Percentiles rank a stretch among this genome's conserved stretches.
These are phyloP conservation scores for Mucor racemosus DNA, from an alignment of 371 early-diverging fungal genomes.

Conservation along the genomic window DNA sequence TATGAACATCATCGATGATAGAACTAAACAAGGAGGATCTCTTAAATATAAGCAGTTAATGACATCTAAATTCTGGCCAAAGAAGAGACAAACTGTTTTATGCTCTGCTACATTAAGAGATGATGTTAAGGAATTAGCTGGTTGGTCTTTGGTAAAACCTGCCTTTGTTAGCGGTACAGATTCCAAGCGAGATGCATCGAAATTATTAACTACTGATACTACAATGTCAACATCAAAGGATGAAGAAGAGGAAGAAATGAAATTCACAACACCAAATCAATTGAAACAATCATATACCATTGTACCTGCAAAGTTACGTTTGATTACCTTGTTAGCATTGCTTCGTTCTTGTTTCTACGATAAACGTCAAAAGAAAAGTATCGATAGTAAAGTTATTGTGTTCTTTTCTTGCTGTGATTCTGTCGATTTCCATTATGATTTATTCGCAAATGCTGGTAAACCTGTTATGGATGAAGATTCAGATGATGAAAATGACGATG, in stretches of 20 bases:
- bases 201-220: conserved; percentile 25
- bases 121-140: conserved; percentile 84
- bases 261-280: conserved; percentile 77
- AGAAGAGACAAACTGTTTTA: conserved; percentile 80
- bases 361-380: conserved; percentile 47
- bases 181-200: conserved; percentile 36
- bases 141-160: conserved; percentile 76
- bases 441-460: conserved; percentile 68
- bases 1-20: conserved; percentile 67
- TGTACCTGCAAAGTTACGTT: conserved; percentile 88
- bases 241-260: conserved; percentile 45
- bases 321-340: conserved; percentile 81
- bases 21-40: conserved; percentile 25
- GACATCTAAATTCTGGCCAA: conserved; percentile 60
- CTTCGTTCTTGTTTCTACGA: conserved; percentile 60
- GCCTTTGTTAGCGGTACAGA: conserved; percentile 62
- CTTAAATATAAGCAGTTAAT: conserved; percentile 27
- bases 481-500: conserved; percentile 48
- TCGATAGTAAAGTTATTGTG: conserved; percentile 76
- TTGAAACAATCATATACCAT: conserved; percentile 84
- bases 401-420: conserved; percentile 92
- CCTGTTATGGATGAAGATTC: conserved; percentile 44
- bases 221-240: conserved; percentile 6
- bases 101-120: conserved; percentile 93
- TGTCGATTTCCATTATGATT: conserved; percentile 89